Conservation (phyloP, 1,284 basidiomycete genomes). For the Sporisorium graminicola region DNA sequence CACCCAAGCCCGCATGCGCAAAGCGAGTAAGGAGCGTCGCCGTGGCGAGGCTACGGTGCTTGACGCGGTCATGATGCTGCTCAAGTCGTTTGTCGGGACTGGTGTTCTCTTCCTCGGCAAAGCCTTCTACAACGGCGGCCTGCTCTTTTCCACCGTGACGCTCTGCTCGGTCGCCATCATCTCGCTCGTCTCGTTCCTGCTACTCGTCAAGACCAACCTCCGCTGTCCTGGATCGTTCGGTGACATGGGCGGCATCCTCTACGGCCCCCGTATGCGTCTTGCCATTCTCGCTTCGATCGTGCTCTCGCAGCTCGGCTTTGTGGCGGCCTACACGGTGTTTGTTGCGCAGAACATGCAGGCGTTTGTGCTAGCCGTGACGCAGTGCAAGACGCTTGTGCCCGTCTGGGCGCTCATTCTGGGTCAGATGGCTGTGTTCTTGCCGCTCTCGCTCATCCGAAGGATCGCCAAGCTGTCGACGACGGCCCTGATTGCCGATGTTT, state of each 20-base stretch:
- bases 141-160: conserved; percentile 87
- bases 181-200: conserved; percentile 92
- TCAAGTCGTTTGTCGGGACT: conserved; percentile 94
- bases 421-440: conserved; percentile 83
- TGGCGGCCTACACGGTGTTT: conserved; percentile 93
- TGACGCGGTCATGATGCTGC: conserved; percentile 69
- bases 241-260: conserved; percentile 93
- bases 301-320: conserved; percentile 88
- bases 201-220: conserved; percentile 89
- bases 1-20: conserved; percentile 52
- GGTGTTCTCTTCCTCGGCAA: conserved; percentile 96
- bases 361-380: conserved; percentile 85
- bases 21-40: conserved; percentile 53
- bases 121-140: conserved; percentile 96
- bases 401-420: conserved; percentile 84
- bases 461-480: conserved; percentile 85
- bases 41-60: conserved; percentile 64
- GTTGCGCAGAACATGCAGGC: conserved; percentile 88
- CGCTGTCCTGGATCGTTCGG: conserved; percentile 93
- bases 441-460: conserved; percentile 62
- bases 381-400: conserved; percentile 80
- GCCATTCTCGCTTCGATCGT: conserved; percentile 89
- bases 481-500: conserved; percentile 92
- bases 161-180: conserved; percentile 86
- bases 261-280: conserved; percentile 92